Conservation (phyloP, 352 stramenopile genomes). For the Globisporangium cylindrosporum region DNA sequence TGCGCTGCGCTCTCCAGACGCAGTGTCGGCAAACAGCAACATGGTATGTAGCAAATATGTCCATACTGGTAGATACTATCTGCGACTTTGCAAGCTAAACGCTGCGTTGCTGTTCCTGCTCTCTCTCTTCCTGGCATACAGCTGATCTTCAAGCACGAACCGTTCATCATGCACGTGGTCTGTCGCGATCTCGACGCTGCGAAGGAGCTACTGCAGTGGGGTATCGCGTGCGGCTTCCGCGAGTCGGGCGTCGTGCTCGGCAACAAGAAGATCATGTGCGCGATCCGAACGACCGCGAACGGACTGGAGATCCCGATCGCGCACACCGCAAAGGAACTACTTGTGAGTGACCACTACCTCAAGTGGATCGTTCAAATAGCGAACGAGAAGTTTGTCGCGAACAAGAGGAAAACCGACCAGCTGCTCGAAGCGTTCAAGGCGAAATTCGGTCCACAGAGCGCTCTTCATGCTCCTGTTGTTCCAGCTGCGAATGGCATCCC, state of each 20-base stretch:
- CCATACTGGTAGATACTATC: not conserved
- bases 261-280: slow-evolving; percentile 89
- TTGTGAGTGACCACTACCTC: slow-evolving; percentile 72
- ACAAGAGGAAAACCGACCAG: slow-evolving; percentile 68
- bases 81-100: not conserved
- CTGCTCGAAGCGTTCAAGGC: slow-evolving; percentile 56
- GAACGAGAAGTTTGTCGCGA: slow-evolving; percentile 86
- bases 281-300: slow-evolving; percentile 87
- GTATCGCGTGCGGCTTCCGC: slow-evolving; percentile 77
- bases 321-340: slow-evolving; percentile 35
- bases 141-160: slow-evolving; percentile 89
- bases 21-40: slow-evolving; percentile 38
- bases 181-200: slow-evolving; percentile 77
- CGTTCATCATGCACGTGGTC: slow-evolving; percentile 92
- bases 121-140: slow-evolving; percentile 6
- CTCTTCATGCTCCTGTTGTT: not conserved
- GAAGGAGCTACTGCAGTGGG: slow-evolving; percentile 81
- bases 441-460: slow-evolving; percentile 25
- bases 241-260: slow-evolving; percentile 88
- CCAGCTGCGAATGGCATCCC: not conserved
- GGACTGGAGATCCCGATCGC: slow-evolving; percentile 86
- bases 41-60: slow-evolving; percentile 39
- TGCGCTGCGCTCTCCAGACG: slow-evolving; percentile 40
- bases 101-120: not conserved
- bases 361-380: slow-evolving; percentile 71